Base-by-base conservation (phyloP, 768 basidiomycete species). In the Cystobasidium onofrii region DNA sequence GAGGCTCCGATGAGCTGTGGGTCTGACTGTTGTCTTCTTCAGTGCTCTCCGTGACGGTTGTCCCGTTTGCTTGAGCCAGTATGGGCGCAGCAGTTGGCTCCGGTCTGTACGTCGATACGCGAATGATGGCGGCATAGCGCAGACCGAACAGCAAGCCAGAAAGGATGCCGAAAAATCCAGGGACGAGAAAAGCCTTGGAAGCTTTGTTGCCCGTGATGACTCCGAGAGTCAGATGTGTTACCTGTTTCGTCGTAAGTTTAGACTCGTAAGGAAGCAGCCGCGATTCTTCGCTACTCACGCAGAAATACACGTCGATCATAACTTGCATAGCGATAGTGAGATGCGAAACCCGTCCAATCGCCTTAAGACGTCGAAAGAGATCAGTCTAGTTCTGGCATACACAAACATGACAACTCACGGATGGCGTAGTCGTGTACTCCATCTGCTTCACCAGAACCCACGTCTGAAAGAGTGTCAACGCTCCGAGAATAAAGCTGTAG, bases 91-190 rank as follows among this genome's bases (percentile, higher is more conserved):
- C 15, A 0, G 71, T 34, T 0, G 75, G 13, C 1, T 33, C 57
- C 1, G 52, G 33, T 44, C 31, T 41, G 41, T 61, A 52, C 18
- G 75, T 74, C n/a, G 76, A 65, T 10, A 74, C 74, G 7, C 78
- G 70, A 33, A 79, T 78, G 29, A 66, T 36, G 31, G 76, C 64
- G 12, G 77, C 73, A 64, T 77, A 78, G 1, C 78, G 75, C 54
- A 77, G 69, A 20, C 79, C 79, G 70, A 79, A 79, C 2, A 77
- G 64, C 44, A 78, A 46, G 33, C 75, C 75, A 2, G 74, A 72
- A 23, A 79, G 50, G 74, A 75, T 72, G 9, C 76, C 72, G 54
- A 79, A 65, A 75, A 79, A 79, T 0, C 74, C 64, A 1, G 74
- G 72, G 6, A 73, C 60, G 54, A 78, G 74, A 15, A 78, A 61